phyloP scores from a whole-genome alignment of 75 land plant species.

The Selaginella tamariscina region DNA sequence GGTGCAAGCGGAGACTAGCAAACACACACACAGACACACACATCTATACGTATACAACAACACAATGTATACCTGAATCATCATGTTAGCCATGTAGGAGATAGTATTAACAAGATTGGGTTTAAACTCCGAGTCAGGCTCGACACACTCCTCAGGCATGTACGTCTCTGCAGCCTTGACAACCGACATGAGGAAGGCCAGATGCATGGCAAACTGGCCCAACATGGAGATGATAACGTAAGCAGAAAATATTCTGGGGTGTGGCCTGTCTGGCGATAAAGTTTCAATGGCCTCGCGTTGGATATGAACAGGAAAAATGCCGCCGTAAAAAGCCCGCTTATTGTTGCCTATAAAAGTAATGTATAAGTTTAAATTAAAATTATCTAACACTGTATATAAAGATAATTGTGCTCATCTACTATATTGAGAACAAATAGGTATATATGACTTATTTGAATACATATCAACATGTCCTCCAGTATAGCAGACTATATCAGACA shows the following conservation, averaged over 20 bases:
- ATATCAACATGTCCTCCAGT: too few species aligned
- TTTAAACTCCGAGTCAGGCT: constrained; percentile 85
- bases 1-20: too few species aligned
- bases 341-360: too few species aligned
- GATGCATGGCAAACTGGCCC: constrained; percentile 87
- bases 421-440: too few species aligned
- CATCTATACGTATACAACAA: too few species aligned
- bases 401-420: too few species aligned
- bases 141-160: constrained; percentile 99
- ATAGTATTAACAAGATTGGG: constrained; percentile 97
- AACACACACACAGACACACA: too few species aligned
- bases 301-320: constrained; percentile 97
- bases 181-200: constrained; percentile 60
- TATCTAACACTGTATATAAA: too few species aligned
- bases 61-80: constrained; percentile 97
- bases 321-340: constrained; percentile 91
- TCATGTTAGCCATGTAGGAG: constrained; percentile 98
- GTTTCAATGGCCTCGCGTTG: constrained; percentile 84
- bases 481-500: too few species aligned
- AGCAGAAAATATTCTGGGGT: constrained; percentile 87
- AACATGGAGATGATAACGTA: constrained; percentile 87
- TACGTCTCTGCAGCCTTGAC: constrained; percentile 74
- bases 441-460: too few species aligned
- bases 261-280: constrained; percentile 75
- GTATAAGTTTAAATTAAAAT: too few species aligned